Base-by-base conservation (phyloP, 306 rosid genomes). In the Inga oerstediana region DNA sequence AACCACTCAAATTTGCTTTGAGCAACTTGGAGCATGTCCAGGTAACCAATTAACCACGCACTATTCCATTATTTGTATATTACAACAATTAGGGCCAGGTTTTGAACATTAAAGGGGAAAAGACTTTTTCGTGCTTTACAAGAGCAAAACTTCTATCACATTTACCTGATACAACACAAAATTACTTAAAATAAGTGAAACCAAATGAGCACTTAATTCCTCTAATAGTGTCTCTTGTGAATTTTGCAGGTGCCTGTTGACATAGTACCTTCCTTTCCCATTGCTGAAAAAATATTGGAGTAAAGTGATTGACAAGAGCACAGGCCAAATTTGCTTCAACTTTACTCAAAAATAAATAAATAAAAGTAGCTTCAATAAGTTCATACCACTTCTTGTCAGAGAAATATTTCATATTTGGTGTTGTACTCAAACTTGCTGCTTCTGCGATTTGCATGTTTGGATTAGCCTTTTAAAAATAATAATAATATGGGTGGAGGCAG, bases 231-330 rank as follows among this genome's bases (percentile, higher is more conserved):
- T 54, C 69, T 76, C 10, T 44, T 66, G 43, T 82, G 56, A 61
- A 69, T 41, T 79, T 35, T 64, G 3, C 81, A 96, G 99, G 97
- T 93, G 37, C 97, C 94, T 69, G 98, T 96, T 79, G 99, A 96
- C 84, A 89, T 90, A 66, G 83, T 85, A 78, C 97, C 98, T 61
- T 79, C 90, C 22, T 93, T 96, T 83, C 90, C 98, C 5, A 84
- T 89, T 79, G 97, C 91, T 79, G 61, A 88, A 73, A 78, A 87
- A 75, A 83, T 93, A 81, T 83, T 92, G 89, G 85, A 82, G 10
- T 39, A 70, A 81, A 12, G 54, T 39, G 5, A 48, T 74, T 79
- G 19, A 64, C 10, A 30, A 30, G 20, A 64, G 7, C 69, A 19
- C 30, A 12, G 1, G 82, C 83, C 56, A 64, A 72, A 8, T 8